Evolutionary conservation across 2,329 filamentous ascomycete species (phyloP).

Genomic region (Metarhizium album): DNA sequence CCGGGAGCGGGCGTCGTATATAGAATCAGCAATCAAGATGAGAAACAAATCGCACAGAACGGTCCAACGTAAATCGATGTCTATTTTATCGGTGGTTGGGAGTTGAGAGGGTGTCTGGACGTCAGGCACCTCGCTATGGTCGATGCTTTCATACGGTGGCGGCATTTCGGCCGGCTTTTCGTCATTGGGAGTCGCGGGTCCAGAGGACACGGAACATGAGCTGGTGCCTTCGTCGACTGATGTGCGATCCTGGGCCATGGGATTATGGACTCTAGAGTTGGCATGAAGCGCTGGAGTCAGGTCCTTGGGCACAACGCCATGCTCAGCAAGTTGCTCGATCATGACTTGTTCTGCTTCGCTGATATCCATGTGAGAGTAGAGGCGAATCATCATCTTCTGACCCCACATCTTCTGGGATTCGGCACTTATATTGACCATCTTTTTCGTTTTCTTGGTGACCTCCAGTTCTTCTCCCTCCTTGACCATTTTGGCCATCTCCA

Average conservation of each 20-base stretch:
- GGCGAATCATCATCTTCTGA: conserved; percentile 92
- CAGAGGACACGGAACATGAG: conserved; percentile 13
- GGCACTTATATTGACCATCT: conserved; percentile 54
- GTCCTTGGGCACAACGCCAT: conserved; percentile 78
- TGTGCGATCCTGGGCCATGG: conserved; percentile 50
- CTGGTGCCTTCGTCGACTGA: conserved; percentile 8
- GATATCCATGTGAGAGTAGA: conserved; percentile 97
- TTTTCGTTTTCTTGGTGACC: conserved; percentile 57
- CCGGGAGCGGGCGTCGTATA: conserved; percentile 84
- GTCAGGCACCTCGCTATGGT: conserved; percentile 61
- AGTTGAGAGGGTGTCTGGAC: conserved; percentile 77
- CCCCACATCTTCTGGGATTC: conserved; percentile 92
- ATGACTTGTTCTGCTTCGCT: conserved; percentile 86
- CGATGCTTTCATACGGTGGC: conserved; percentile 51
- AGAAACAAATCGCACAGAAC: conserved; percentile 93
- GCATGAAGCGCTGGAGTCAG: conserved; percentile 80
- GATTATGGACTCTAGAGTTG: conserved; percentile 88
- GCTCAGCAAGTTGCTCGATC: conserved; percentile 93
- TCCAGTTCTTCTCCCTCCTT: conserved; percentile 54
- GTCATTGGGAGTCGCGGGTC: conserved; percentile 17
- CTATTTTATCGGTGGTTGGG: conserved; percentile 70
- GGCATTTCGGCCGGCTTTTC: conserved; percentile 41
- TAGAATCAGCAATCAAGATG: conserved; percentile 88
- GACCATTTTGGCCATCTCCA: conserved; percentile 71
- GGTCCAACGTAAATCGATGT: conserved; percentile 95